Conservation (phyloP, 176 grass and related monocot species). For the Rhynchospora pubera region DNA sequence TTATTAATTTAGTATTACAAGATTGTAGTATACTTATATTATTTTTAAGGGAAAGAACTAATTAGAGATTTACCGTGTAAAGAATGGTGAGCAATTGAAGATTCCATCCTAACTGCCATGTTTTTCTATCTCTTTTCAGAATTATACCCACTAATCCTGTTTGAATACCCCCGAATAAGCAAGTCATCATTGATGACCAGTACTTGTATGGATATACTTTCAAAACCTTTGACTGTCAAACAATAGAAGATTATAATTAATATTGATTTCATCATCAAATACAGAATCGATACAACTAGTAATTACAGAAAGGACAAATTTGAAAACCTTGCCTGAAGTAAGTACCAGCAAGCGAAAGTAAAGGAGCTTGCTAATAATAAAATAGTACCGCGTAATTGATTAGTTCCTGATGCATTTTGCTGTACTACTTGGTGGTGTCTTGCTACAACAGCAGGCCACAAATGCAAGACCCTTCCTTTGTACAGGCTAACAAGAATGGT, state of each 20-base stretch:
- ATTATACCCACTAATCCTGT: slow-evolving; percentile 35
- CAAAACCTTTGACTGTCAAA: slow-evolving; percentile 33
- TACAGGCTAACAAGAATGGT: slow-evolving; percentile 44
- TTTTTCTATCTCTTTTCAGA: slow-evolving; percentile 27
- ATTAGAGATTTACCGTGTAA: slow-evolving; percentile 31
- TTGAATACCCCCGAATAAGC: slow-evolving; percentile 45
- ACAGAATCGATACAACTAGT: too few relatives aligned
- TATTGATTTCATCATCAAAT: neutral
- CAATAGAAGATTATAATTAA: neutral
- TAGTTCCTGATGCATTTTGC: neutral
- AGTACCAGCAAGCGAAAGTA: slow-evolving; percentile 42
- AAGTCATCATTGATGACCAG: slow-evolving; percentile 52
- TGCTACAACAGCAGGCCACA: slow-evolving; percentile 28
- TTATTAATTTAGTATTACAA: neutral
- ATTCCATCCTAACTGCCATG: slow-evolving; percentile 50
- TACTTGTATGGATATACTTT: slow-evolving; percentile 60
- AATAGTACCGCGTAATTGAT: slow-evolving; percentile 32
- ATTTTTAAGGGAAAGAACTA: neutral
- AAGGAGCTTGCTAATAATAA: slow-evolving; percentile 33
- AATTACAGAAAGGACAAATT: too few relatives aligned
- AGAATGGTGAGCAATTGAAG: slow-evolving; percentile 35
- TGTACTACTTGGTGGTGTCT: neutral
- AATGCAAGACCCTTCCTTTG: slow-evolving; percentile 41
- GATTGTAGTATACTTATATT: neutral
- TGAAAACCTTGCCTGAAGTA: slow-evolving; percentile 25